Evolutionary conservation across 2,329 filamentous ascomycete genomes (phyloP).

Genomic region (Colletotrichum horii): DNA sequence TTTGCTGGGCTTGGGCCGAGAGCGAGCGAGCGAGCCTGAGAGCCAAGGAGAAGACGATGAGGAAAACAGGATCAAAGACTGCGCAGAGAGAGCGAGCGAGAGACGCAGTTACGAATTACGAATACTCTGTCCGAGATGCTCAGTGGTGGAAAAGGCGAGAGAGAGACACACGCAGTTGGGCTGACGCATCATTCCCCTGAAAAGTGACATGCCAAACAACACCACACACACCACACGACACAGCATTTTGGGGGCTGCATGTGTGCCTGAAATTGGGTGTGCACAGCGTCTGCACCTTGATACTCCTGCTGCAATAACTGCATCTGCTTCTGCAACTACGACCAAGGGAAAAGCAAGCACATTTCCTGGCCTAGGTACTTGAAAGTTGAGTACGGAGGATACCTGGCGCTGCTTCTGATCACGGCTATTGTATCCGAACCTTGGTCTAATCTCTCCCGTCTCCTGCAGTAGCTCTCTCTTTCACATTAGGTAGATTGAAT

Average conservation of each 20-base stretch:
- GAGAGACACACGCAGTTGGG: background rate
- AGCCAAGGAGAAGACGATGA: background rate
- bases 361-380: background rate
- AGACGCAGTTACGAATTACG: background rate
- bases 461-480: slow-evolving; percentile 3
- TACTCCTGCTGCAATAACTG: background rate
- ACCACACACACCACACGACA: background rate
- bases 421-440: background rate
- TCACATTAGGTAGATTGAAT: background rate
- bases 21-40: background rate
- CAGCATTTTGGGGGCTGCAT: background rate
- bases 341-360: background rate
- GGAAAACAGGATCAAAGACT: background rate
- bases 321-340: background rate
- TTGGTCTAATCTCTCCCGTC: background rate
- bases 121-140: background rate
- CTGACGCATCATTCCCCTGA: background rate
- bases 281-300: background rate
- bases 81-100: background rate
- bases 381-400: background rate
- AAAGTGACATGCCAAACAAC: background rate
- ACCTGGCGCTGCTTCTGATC: background rate
- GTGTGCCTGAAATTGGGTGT: slow-evolving; percentile 5
- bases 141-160: background rate
- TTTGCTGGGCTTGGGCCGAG: background rate